Evolutionary conservation across 1,139 yeast genomes (phyloP).

Genomic region (Insectozyma bohioensis): DNA sequence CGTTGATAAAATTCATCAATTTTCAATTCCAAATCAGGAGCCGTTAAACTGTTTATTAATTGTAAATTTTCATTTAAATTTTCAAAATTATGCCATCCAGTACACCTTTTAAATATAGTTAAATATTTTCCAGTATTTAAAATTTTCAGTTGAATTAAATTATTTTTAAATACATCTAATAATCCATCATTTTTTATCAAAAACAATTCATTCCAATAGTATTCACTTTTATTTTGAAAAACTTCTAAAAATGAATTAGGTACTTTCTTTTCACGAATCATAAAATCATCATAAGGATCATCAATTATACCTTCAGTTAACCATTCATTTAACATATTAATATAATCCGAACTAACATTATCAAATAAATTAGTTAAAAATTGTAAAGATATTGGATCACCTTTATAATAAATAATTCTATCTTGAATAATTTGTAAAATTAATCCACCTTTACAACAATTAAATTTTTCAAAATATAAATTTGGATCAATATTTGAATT

Average conservation of each 20-base stretch:
- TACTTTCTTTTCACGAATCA: conserved; percentile 52
- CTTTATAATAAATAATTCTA: conserved; percentile 56
- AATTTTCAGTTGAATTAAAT: conserved; percentile 62
- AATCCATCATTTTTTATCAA: conserved; percentile 75
- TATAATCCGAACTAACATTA: conserved; percentile 62
- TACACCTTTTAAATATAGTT: conserved; percentile 66
- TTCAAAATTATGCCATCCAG: conserved; percentile 40
- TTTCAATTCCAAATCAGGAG: conserved; percentile 56
- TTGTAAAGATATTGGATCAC: conserved; percentile 58
- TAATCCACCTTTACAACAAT: conserved; percentile 67
- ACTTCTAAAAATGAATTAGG: conserved; percentile 32
- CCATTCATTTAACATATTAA: conserved; percentile 76
- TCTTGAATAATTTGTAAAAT: conserved; percentile 62
- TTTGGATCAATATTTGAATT: conserved; percentile 19
- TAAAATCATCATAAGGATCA: conserved; percentile 84
- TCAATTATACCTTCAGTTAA: conserved; percentile 67
- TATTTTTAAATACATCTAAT: conserved; percentile 59
- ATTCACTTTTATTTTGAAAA: conserved; percentile 58
- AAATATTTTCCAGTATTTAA: conserved; percentile 83
- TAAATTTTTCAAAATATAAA: conserved; percentile 28
- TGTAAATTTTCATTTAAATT: conserved; percentile 26
- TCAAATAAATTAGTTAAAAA: conserved; percentile 56
- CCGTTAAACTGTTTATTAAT: conserved; percentile 47
- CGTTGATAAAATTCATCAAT: conserved; percentile 63
- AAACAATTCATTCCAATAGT: conserved; percentile 85